Evolutionary conservation across 1,284 basidiomycete genomes (phyloP).

Genomic region (Trichosporon ovoides): DNA sequence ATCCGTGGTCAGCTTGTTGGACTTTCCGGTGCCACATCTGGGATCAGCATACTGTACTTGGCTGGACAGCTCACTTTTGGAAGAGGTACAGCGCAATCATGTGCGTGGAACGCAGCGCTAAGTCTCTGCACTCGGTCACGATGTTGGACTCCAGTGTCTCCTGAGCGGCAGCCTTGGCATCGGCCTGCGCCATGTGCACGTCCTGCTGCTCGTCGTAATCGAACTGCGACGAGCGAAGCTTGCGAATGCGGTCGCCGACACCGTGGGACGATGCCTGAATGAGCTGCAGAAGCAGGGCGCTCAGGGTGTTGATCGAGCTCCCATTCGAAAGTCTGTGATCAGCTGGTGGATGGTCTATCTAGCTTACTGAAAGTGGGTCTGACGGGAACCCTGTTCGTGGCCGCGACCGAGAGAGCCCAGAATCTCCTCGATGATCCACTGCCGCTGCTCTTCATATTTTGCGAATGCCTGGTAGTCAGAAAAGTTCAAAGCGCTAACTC

Average conservation of each 20-base stretch:
- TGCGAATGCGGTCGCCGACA: conserved; percentile 49
- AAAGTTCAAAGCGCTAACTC: conserved; percentile 39
- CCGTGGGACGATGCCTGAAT: conserved; percentile 87
- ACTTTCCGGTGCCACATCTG: conserved; percentile 54
- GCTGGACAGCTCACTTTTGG: conserved; percentile 56
- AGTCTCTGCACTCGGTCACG: conserved; percentile 52
- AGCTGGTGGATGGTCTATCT: not conserved
- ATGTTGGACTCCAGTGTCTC: conserved; percentile 6
- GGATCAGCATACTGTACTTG: too few relatives aligned
- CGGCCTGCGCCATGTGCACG: conserved; percentile 2
- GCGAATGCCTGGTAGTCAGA: conserved; percentile 66
- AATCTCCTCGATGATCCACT: conserved; percentile 96
- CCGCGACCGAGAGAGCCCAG: conserved; percentile 80
- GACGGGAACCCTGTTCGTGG: conserved; percentile 79
- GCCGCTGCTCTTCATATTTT: conserved; percentile 77
- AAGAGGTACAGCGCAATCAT: conserved; percentile 79
- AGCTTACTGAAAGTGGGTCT: conserved; percentile 73
- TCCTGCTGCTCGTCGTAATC: conserved; percentile 50
- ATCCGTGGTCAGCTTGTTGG: conserved; percentile 80
- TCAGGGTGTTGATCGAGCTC: conserved; percentile 80
- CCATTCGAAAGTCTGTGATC: conserved; percentile 49
- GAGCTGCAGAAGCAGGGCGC: conserved; percentile 87
- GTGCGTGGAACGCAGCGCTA: conserved; percentile 73
- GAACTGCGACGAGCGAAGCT: conserved; percentile 55
- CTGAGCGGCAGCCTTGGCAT: conserved; percentile 4